Conservation (phyloP, 1,284 basidiomycete genomes). For the Serendipita sp. region DNA sequence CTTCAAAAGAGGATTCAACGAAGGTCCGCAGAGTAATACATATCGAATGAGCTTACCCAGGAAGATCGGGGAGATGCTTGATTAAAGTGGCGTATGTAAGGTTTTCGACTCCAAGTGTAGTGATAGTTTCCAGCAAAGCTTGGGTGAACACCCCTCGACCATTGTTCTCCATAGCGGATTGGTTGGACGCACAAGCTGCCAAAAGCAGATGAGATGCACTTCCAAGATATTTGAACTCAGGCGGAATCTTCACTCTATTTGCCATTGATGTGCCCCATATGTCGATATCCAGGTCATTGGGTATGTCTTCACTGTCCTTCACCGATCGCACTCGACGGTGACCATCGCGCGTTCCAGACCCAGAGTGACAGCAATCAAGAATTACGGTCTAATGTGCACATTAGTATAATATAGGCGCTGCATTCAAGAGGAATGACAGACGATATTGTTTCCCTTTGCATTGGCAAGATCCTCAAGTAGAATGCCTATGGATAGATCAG, state of each 20-base stretch:
- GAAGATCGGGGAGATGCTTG: constrained; percentile 25
- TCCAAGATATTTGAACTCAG: constrained; percentile 33
- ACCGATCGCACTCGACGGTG: too few relatives aligned
- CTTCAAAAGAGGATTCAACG: constrained; percentile 7
- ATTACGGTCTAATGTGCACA: constrained; percentile 29
- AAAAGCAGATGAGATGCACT: constrained; percentile 36
- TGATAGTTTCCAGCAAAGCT: constrained; percentile 33
- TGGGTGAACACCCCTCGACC: constrained; percentile 39
- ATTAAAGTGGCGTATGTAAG: constrained; percentile 36
- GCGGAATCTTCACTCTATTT: neutral
- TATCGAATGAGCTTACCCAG: constrained; percentile 15
- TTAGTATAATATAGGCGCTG: too few relatives aligned
- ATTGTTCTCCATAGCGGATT: constrained; percentile 43
- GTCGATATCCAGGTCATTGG: constrained; percentile 33
- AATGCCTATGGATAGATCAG: constrained; percentile 45
- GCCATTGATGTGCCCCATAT: constrained; percentile 10
- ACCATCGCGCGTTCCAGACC: constrained; percentile 21
- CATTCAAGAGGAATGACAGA: neutral
- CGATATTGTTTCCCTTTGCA: constrained; percentile 48
- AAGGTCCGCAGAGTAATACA: neutral
- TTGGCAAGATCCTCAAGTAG: constrained; percentile 41
- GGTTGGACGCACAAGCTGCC: constrained; percentile 37
- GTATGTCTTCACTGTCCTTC: constrained; percentile 3
- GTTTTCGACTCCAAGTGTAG: constrained; percentile 33
- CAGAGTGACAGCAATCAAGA: constrained; percentile 48